Conservation (phyloP, 164 flowering plant genomes). For the Nymphaea colorata region DNA sequence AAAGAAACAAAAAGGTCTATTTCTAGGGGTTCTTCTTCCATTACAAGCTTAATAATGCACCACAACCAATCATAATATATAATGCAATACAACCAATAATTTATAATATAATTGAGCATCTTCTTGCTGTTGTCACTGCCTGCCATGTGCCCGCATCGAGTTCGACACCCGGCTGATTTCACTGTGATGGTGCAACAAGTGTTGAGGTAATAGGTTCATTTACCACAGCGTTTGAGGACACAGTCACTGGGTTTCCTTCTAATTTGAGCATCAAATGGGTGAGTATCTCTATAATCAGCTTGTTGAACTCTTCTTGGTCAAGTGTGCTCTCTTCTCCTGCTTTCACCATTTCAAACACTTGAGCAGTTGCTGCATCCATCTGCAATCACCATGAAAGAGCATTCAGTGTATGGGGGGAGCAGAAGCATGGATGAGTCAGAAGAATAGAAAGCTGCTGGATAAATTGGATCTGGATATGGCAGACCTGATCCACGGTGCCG, state of each 20-base stretch:
- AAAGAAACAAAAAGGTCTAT: not conserved
- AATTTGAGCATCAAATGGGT: conserved; percentile 79
- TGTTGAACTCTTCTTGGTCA: conserved; percentile 78
- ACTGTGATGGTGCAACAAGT: conserved; percentile 8
- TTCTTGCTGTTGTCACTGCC: not conserved
- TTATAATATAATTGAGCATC: not conserved
- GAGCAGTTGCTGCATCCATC: conserved; percentile 56
- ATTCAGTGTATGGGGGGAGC: not conserved
- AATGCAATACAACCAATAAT: too few species aligned
- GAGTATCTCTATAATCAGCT: conserved; percentile 47
- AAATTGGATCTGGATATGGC: not conserved
- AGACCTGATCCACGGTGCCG: conserved; percentile 75
- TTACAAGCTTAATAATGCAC: not conserved
- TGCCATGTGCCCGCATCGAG: not conserved
- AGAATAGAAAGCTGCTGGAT: not conserved
- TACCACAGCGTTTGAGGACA: conserved; percentile 69
- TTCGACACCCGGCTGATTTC: not conserved
- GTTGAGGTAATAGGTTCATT: conserved; percentile 67
- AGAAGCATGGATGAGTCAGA: not conserved
- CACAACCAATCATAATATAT: not conserved
- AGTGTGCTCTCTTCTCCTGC: conserved; percentile 61
- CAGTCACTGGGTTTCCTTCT: conserved; percentile 59
- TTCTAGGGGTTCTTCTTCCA: not conserved
- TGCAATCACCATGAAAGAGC: conserved; percentile 10
- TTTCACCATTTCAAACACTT: conserved; percentile 40